phyloP scores from a whole-genome alignment of 1,284 basidiomycete genomes.

The Entoloma clypeatum region DNA sequence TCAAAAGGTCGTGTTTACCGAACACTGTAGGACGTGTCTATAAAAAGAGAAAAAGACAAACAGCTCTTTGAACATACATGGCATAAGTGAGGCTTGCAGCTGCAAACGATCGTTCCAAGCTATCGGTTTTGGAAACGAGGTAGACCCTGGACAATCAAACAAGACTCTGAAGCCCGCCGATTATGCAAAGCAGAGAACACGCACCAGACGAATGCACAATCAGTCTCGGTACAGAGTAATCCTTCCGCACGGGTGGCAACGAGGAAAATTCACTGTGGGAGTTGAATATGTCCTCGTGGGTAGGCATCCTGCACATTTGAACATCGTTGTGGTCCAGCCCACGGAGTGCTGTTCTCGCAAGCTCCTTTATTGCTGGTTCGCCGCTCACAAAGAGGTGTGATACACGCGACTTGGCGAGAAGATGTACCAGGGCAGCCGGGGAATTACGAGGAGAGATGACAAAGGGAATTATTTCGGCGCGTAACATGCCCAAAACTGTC shows the following conservation, averaged over 20 bases:
- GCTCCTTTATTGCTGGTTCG: conserved; percentile 23
- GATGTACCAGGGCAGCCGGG: conserved; percentile 30
- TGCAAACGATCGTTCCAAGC: conserved; percentile 20
- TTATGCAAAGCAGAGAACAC: not conserved
- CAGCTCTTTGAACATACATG: conserved; percentile 22
- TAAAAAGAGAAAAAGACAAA: not conserved
- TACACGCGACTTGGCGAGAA: conserved; percentile 28
- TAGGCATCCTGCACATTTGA: conserved; percentile 13
- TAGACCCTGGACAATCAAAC: conserved; percentile 24
- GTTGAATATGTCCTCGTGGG: not conserved
- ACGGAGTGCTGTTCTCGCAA: conserved; percentile 14
- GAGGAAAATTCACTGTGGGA: not conserved
- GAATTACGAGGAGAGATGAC: conserved; percentile 40
- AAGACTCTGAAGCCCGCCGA: not conserved
- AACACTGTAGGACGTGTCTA: conserved; percentile 14
- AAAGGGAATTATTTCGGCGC: conserved; percentile 29
- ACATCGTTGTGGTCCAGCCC: conserved; percentile 10
- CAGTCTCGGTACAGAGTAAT: conserved; percentile 9
- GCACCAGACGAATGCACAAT: conserved; percentile 27
- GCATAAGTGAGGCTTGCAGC: conserved; percentile 22
- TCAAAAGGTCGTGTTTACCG: conserved; percentile 27
- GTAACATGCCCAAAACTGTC: conserved; percentile 24
- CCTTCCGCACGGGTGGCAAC: not conserved
- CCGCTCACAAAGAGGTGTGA: conserved; percentile 26
- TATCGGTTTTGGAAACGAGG: conserved; percentile 33